Percentiles rank a stretch among this genome's conserved stretches.
phyloP scores from a whole-genome alignment of 2,329 filamentous ascomycete species.

The Leptosphaerulina australis region DNA sequence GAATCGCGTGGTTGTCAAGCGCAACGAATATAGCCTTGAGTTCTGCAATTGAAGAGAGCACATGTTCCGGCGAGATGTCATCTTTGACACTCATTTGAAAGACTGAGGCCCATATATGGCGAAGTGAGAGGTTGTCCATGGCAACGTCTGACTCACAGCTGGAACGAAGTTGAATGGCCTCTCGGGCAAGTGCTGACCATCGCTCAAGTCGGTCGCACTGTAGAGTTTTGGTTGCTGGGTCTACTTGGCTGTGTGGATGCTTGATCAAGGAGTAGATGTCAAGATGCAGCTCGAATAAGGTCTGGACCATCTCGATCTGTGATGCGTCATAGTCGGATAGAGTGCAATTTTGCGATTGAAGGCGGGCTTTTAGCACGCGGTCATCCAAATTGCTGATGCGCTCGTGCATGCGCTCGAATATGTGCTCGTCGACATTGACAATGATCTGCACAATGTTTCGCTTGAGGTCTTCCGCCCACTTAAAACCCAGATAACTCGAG shows the following conservation, averaged over 20 bases:
- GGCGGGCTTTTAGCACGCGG: slow-evolving; percentile 31
- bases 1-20: slow-evolving; percentile 58
- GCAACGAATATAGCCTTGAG: slow-evolving; percentile 61
- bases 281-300: slow-evolving; percentile 70
- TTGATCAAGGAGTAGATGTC: slow-evolving; percentile 70
- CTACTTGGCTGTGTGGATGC: slow-evolving; percentile 63
- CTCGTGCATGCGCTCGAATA: slow-evolving; percentile 53
- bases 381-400: slow-evolving; percentile 38
- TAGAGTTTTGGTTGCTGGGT: slow-evolving; percentile 55
- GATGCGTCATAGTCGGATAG: slow-evolving; percentile 43
- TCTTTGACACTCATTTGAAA: slow-evolving; percentile 65
- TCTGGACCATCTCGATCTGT: slow-evolving; percentile 61
- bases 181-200: slow-evolving; percentile 65
- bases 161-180: slow-evolving; percentile 55
- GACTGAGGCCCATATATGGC: slow-evolving; percentile 71
- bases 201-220: slow-evolving; percentile 65
- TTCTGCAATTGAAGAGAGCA: slow-evolving; percentile 67
- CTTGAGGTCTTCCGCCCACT: slow-evolving; percentile 63
- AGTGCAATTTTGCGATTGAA: slow-evolving; percentile 22
- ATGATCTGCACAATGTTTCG: slow-evolving; percentile 60
- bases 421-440: slow-evolving; percentile 60
- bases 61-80: slow-evolving; percentile 63
- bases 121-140: slow-evolving; percentile 57
- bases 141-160: slow-evolving; percentile 26
- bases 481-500: slow-evolving; percentile 60